These are phyloP conservation scores for Fraxinus excelsior DNA, from an alignment of 257 asterid genomes.

Conservation along the genomic window DNA sequence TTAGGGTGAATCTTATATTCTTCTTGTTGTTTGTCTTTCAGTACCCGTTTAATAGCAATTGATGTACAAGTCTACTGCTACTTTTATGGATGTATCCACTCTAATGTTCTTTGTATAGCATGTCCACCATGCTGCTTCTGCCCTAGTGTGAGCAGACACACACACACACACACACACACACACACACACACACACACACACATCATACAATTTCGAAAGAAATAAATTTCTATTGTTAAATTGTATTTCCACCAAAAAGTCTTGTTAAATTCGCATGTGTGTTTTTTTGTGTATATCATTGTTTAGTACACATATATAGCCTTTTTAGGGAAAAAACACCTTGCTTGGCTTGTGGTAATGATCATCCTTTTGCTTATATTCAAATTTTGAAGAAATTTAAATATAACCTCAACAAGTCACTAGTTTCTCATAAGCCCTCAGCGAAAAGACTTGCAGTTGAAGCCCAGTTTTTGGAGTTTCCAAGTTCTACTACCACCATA, in stretches of 20 bases:
- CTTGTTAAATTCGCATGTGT: background rate
- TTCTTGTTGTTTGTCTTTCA: background rate
- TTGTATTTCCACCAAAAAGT: background rate
- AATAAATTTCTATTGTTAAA: background rate
- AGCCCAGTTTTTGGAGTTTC: background rate
- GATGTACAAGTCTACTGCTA: background rate
- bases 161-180: background rate
- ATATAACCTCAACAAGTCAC: background rate
- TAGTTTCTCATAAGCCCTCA: background rate
- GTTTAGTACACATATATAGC: background rate
- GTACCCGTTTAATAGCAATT: background rate
- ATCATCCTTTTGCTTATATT: background rate
- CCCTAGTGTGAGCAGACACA: background rate
- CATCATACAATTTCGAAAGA: background rate
- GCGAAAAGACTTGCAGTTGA: background rate
- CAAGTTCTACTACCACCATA: background rate
- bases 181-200: background rate
- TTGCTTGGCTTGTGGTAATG: background rate
- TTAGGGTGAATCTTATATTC: background rate
- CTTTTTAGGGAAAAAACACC: background rate
- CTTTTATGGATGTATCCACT: background rate
- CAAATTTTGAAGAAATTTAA: background rate
- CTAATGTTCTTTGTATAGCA: background rate
- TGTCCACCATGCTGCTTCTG: background rate
- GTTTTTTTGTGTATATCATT: background rate